Conservation (phyloP, 495 filamentous ascomycete genomes). For the Collariella sp. region DNA sequence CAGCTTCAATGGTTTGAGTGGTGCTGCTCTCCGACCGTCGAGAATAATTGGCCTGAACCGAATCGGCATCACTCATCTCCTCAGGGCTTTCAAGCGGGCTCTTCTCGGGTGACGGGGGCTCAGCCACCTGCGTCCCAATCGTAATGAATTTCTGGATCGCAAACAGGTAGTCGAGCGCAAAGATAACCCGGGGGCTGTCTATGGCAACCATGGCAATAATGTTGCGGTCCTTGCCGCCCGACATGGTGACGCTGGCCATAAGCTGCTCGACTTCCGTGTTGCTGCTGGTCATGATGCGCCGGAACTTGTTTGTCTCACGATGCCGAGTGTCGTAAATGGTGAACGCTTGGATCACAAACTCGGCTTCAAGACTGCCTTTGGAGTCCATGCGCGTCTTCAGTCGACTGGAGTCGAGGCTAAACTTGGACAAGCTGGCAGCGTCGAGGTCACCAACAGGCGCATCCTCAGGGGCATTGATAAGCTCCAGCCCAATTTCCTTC, state of each 20-base stretch:
- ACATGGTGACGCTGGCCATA: conserved; percentile 93
- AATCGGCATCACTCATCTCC: conserved; percentile 49
- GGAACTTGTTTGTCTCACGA: conserved; percentile 84
- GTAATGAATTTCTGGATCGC: conserved; percentile 76
- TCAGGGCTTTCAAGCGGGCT: conserved; percentile 54
- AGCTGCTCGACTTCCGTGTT: conserved; percentile 93
- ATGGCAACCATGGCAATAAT: conserved; percentile 89
- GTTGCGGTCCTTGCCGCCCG: conserved; percentile 72
- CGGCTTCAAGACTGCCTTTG: conserved; percentile 85
- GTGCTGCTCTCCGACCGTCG: conserved; percentile 22
- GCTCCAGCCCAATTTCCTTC: conserved; percentile 75
- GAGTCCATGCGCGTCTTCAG: conserved; percentile 92
- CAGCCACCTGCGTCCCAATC: conserved; percentile 51
- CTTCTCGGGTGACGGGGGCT: conserved; percentile 46
- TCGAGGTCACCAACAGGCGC: conserved; percentile 70
- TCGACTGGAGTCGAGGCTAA: conserved; percentile 84
- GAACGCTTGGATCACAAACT: conserved; percentile 88
- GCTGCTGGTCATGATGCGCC: conserved; percentile 94
- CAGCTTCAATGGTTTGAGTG: conserved; percentile 2
- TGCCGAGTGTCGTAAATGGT: conserved; percentile 85
- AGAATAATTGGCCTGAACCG: conserved; percentile 31
- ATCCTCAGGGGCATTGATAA: conserved; percentile 67
- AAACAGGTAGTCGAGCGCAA: conserved; percentile 90
- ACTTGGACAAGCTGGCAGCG: conserved; percentile 78
- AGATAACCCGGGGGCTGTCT: conserved; percentile 89